A percentile compares a stretch with the other conserved stretches of the same genome.
Evolutionary conservation across 164 flowering plant species (phyloP).

Genomic region (Cinnamomum chago): DNA sequence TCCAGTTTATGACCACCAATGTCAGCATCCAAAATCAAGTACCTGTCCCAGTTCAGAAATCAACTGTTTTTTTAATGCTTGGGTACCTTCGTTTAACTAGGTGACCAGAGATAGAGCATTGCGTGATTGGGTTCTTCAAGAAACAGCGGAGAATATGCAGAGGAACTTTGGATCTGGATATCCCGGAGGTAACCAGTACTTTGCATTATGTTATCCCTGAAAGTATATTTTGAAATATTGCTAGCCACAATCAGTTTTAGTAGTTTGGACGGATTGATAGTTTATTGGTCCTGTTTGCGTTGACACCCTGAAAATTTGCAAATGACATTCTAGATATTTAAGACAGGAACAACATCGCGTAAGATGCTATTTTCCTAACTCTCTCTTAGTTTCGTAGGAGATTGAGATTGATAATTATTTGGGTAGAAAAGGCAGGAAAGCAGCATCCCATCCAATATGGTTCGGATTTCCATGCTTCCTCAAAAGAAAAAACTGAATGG

Average conservation of each 20-base stretch:
- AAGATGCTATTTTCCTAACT: neutral
- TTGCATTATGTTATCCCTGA: neutral
- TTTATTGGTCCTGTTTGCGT: neutral
- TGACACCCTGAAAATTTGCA: neutral
- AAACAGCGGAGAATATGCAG: conserved; percentile 70
- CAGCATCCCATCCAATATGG: neutral
- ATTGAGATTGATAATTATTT: neutral
- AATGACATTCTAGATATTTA: neutral
- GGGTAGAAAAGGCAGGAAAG: neutral
- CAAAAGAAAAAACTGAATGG: neutral
- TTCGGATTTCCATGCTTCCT: neutral
- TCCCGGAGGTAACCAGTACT: conserved; percentile 65
- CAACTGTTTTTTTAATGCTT: neutral
- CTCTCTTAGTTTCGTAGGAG: neutral
- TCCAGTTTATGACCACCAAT: neutral
- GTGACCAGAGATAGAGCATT: conserved; percentile 89
- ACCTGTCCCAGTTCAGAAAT: neutral
- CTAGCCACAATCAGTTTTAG: neutral
- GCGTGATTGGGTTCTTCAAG: conserved; percentile 71
- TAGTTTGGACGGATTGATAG: neutral
- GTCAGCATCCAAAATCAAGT: neutral
- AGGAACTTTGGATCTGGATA: conserved; percentile 92
- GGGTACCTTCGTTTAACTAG: conserved; percentile 26
- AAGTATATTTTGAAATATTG: neutral
- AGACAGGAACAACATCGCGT: neutral